Conservation (phyloP, 192 early-diverging fungal genomes). For the Coemansia asiatica region DNA sequence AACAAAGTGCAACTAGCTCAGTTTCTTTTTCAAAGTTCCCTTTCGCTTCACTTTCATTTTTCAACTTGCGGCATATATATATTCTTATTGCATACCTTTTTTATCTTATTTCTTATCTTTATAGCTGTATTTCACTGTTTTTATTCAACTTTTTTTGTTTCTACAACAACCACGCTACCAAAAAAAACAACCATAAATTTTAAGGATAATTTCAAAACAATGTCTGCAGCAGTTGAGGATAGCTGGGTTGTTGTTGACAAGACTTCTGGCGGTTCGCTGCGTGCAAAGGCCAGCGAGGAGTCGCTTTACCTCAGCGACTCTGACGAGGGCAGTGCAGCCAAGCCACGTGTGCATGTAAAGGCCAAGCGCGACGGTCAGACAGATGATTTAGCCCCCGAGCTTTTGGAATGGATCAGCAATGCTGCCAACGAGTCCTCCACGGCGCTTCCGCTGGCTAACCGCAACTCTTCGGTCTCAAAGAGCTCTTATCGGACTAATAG, state of each 20-base stretch:
- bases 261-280: conserved; percentile 39
- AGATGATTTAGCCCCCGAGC: conserved; percentile 34
- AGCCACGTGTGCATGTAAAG: conserved; percentile 47
- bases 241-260: conserved; percentile 58
- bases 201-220: conserved; percentile 2
- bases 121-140: background rate
- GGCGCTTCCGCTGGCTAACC: conserved; percentile 29
- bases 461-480: conserved; percentile 39
- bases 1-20: too few species aligned
- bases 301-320: conserved; percentile 41
- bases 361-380: background rate
- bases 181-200: background rate
- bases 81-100: background rate
- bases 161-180: background rate
- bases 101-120: background rate
- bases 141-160: background rate
- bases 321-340: conserved; percentile 2
- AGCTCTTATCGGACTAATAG: conserved; percentile 50
- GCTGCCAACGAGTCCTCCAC: conserved; percentile 37
- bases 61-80: background rate
- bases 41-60: background rate
- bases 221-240: conserved; percentile 32
- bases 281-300: conserved; percentile 53
- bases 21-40: background rate
- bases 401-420: conserved; percentile 51